Evolutionary conservation across 305 asterid species (phyloP), one percentile per base, ranked within the genome.

Genomic region (Fraxinus floribunda): DNA sequence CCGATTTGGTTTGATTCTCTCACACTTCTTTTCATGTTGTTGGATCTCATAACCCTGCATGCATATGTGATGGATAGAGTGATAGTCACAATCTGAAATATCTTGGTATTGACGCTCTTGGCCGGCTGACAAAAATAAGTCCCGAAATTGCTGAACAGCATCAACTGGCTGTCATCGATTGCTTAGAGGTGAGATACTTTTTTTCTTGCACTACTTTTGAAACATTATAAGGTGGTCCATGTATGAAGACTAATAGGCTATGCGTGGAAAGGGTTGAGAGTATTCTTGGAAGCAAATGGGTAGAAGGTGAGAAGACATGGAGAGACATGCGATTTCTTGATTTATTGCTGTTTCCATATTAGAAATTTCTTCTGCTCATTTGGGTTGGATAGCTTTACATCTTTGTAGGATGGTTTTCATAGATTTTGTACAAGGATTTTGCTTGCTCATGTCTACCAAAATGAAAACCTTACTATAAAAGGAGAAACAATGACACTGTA

Each of bases 61-160:
- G 46, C 78, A 77, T 85, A 75, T 82, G 34, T 62, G 70, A 75
- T 90, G 82, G 88, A 64, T 94, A 96, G 99, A 96, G 95, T 86
- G 99, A 96, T 87, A 94, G 98, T 91, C 98, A 94, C 90, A 96
- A 96, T 85, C 93, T 96, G 86, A 96, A 91, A 88, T 94, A 96
- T 90, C 95, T 96, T 88, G 99, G 98, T 78, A 96, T 96, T 84
- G 99, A 94, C 91, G 95, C 97, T 76, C 98, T 96, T 88, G 94
- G 98, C 83, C 93, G 95, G 81, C 89, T 96, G 90, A 96, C 94
- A 90, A 96, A 91, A 90, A 88, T 93, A 87, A 94, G 93, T 86
- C 97, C 98, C 73, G 98, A 96, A 83, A 93, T 96, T 81, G 97
- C 99, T 75, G 99, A 96, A 80, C 98, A 92, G 85, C 99, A 96